Evolutionary conservation across 192 early-diverging fungal species (phyloP), one percentile per base, ranked within the genome.

Genomic region (Coemansia sp.): DNA sequence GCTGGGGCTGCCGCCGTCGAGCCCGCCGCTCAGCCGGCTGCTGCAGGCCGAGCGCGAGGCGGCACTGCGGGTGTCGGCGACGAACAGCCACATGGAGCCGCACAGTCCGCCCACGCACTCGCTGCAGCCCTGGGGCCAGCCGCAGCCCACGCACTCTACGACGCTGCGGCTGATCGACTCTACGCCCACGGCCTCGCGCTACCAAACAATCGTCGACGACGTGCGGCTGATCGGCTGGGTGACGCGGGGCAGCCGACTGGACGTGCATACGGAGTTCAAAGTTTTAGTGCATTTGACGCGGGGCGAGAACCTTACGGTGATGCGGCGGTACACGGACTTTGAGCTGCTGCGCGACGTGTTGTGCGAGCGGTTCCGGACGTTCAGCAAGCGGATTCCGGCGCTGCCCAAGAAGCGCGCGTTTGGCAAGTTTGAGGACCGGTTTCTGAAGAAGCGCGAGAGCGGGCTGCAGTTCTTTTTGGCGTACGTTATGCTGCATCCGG

Each of bases 381-480:
- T 79, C 21, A 53, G 65, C 5, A 67, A 70, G 38, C 61, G 76
- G 0, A 68, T 79, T 8, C 76, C 76, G 15, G 30, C 51, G n/a
- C 19, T 79, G 34, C 76, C 76, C 15, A 50, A 38, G 1, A 79
- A 79, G 45, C 58, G 66, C 38, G 69, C 68, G 15, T 71, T 78
- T 59, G 75, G 75, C 42, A 78, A 70, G 64, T 79, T 79, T 32
- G 76, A 79, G 17, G 62, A 72, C 31, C 47, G 32, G 19, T 79
- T 79, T 47, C 42, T 79, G 48, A 67, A 68, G 53, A 64, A 62
- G 38, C 63, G 76, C 20, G 69, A 79, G 44, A 71, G 59, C 43
- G 76, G 69, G n/a, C 14, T 79, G 47, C 76, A 79, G 56, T 79
- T 72, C 42, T 72, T 79, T 25, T 39, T 79, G 40, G 65, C 69